These are phyloP conservation scores for Pterocarpus macrocarpus DNA, from an alignment of 306 rosid genomes.

Conservation along the genomic window DNA sequence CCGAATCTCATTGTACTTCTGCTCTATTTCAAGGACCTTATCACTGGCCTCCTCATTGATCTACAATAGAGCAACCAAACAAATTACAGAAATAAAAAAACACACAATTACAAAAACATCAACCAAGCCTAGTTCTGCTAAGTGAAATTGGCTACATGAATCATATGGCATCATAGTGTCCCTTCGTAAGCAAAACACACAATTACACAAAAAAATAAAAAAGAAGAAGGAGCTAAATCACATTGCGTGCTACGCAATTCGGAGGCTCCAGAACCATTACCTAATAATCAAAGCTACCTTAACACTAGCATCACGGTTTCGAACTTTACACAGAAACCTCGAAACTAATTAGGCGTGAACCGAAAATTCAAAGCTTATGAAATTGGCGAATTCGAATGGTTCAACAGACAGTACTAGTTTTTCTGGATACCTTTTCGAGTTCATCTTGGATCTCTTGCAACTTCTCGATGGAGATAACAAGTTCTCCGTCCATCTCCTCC, in stretches of 20 bases:
- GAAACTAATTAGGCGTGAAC: no score
- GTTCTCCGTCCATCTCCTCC: constrained; percentile 73
- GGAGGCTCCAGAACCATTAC: not conserved
- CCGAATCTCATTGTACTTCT: constrained; percentile 85
- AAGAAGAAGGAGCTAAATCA: no score
- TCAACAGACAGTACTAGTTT: not conserved
- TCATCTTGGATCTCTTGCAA: constrained; percentile 93
- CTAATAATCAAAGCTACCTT: not conserved
- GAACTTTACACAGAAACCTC: no score
- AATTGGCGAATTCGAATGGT: not conserved
- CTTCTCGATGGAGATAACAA: constrained; percentile 81
- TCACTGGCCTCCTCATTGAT: constrained; percentile 96
- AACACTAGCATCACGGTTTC: not conserved
- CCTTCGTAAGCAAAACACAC: no score
- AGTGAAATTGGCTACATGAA: no score
- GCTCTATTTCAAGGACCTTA: constrained; percentile 87
- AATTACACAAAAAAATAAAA: no score
- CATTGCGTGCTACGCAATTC: not conserved
- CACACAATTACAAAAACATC: no score
- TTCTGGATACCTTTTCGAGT: constrained; percentile 73
- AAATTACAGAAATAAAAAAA: no score
- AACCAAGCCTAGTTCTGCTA: no score
- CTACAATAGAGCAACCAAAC: constrained; percentile 44
- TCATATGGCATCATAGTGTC: no score
- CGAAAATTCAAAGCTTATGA: no score